Evolutionary conservation across 208 protist species (phyloP).

Genomic region (Plasmodiophora brassicae): DNA sequence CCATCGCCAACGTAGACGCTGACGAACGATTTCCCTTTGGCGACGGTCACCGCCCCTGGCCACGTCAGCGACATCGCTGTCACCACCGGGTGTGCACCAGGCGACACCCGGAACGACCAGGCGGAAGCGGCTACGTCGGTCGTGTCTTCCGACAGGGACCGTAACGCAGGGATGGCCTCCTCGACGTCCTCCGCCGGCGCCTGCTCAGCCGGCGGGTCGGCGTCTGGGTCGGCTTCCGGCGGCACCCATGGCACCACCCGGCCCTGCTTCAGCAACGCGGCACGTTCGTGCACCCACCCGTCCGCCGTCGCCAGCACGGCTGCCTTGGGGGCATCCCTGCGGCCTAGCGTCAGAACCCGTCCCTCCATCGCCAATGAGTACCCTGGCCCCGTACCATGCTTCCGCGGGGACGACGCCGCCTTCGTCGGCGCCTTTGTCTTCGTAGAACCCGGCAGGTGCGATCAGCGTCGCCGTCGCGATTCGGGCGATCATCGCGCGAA

Average conservation of each 20-base stretch:
- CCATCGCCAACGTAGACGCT: slow-evolving; percentile 7
- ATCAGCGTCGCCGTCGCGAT: neutral
- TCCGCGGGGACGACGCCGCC: neutral
- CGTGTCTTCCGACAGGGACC: neutral
- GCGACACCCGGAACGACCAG: neutral
- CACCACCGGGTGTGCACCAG: neutral
- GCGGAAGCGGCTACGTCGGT: neutral
- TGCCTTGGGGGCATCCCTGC: neutral
- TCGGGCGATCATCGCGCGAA: slow-evolving; percentile 15
- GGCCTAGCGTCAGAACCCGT: no score
- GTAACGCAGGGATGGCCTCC: neutral
- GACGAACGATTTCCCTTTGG: neutral
- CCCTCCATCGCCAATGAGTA: no score
- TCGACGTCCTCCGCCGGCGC: neutral
- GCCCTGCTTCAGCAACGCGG: neutral
- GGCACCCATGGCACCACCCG: neutral
- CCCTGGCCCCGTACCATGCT: neutral
- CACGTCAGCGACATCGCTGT: neutral
- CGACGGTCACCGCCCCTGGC: neutral
- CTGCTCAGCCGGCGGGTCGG: neutral
- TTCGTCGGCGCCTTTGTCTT: neutral
- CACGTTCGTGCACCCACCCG: neutral
- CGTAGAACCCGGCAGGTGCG: neutral
- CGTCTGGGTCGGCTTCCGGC: neutral
- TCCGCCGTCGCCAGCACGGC: neutral